Evolutionary conservation across 192 early-diverging fungal species (phyloP).

Genomic region (Mortierella alpina): DNA sequence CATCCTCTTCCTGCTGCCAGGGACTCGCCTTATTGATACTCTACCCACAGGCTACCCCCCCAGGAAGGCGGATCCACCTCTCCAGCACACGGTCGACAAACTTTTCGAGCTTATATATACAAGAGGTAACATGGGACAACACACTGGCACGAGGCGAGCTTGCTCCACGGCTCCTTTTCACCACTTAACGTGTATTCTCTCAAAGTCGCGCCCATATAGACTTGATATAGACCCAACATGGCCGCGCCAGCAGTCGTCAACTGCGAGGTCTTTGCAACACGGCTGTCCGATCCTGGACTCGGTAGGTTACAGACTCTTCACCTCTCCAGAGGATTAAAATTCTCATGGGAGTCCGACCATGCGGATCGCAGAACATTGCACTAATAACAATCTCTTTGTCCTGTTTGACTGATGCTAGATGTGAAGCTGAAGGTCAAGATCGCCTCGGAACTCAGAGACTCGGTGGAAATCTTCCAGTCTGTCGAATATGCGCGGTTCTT

Average conservation of each 20-base stretch:
- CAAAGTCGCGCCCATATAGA: neutral
- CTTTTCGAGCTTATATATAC: no score
- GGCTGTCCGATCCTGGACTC: conserved; percentile 62
- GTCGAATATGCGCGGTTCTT: conserved; percentile 86
- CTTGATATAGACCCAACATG: conserved; percentile 18
- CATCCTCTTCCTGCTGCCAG: no score
- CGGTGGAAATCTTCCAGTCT: conserved; percentile 90
- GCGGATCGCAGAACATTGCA: neutral
- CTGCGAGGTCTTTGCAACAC: conserved; percentile 62
- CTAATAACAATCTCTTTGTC: neutral
- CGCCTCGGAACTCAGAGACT: conserved; percentile 88
- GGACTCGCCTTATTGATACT: no score
- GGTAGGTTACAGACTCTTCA: conserved; percentile 25
- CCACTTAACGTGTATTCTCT: neutral
- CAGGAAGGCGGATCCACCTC: no score
- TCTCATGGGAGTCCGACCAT: neutral
- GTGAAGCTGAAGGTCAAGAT: conserved; percentile 80
- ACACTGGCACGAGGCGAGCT: neutral
- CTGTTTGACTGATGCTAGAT: conserved; percentile 3
- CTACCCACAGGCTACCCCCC: no score
- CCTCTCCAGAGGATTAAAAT: neutral
- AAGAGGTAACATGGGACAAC: neutral
- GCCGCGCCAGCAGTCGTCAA: conserved; percentile 42
- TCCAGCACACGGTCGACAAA: no score
- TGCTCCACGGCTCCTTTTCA: neutral